Evolutionary conservation across 2,329 filamentous ascomycete species (phyloP).

Genomic region (Reticulascus tulasneorum): DNA sequence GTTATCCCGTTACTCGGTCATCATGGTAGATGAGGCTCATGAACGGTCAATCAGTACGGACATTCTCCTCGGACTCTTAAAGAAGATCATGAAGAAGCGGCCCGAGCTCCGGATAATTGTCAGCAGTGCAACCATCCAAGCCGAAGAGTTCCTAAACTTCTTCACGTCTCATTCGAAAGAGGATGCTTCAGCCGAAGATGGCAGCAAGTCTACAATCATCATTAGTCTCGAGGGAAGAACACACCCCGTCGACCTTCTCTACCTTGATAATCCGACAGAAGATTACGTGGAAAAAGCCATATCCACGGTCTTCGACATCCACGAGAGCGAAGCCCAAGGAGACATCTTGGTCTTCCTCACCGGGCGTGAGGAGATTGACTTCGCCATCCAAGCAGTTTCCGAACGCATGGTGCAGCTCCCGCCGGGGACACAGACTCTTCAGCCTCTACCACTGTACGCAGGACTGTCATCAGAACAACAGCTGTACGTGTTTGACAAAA

Average conservation of each 20-base stretch:
- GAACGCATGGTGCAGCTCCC: slow-evolving; percentile 23
- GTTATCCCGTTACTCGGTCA: slow-evolving; percentile 84
- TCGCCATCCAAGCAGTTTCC: slow-evolving; percentile 67
- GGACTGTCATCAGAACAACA: slow-evolving; percentile 88
- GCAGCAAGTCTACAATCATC: slow-evolving; percentile 40
- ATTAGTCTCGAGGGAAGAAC: slow-evolving; percentile 83
- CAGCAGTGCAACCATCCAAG: slow-evolving; percentile 90
- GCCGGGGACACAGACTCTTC: slow-evolving; percentile 54
- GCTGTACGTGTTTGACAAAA: slow-evolving; percentile 87
- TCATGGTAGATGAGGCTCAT: slow-evolving; percentile 98
- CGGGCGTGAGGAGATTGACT: slow-evolving; percentile 88
- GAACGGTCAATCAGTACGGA: slow-evolving; percentile 92
- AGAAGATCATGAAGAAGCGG: slow-evolving; percentile 80
- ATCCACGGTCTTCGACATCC: slow-evolving; percentile 82
- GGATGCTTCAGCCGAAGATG: slow-evolving; percentile 21
- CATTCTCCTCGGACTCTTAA: slow-evolving; percentile 81
- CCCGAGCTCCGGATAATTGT: slow-evolving; percentile 83
- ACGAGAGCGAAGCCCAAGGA: slow-evolving; percentile 72
- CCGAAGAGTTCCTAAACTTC: slow-evolving; percentile 78
- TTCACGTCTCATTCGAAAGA: slow-evolving; percentile 45
- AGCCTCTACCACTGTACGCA: slow-evolving; percentile 80
- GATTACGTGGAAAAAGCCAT: slow-evolving; percentile 84
- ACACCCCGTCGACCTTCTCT: slow-evolving; percentile 84
- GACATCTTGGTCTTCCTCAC: slow-evolving; percentile 91
- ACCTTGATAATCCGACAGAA: slow-evolving; percentile 71